phyloP scores from a whole-genome alignment of 2,329 filamentous ascomycete genomes.

The Talaromyces sp. region DNA sequence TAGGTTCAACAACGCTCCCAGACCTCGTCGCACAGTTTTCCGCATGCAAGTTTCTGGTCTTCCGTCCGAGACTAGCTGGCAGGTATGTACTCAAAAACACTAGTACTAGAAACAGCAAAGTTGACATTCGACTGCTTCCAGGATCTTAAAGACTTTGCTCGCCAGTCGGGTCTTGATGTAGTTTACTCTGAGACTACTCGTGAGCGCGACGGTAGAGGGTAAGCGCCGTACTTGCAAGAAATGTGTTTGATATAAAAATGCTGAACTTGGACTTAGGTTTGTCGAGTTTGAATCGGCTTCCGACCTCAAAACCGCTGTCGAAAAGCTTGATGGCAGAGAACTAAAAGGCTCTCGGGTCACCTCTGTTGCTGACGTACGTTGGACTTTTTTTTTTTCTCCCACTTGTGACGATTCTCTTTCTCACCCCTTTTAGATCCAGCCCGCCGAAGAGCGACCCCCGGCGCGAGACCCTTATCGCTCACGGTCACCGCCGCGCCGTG shows the following conservation, averaged over 20 bases:
- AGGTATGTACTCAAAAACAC: conserved; percentile 69
- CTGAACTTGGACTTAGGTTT: conserved; percentile 58
- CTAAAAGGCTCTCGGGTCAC: conserved; percentile 87
- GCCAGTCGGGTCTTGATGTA: conserved; percentile 92
- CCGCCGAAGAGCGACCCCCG: conserved; percentile 61
- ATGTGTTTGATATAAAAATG: conserved; percentile 14
- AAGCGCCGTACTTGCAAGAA: conserved; percentile 36
- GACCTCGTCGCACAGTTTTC: conserved; percentile 88
- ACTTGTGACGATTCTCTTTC: conserved; percentile 13
- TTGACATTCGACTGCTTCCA: conserved; percentile 68
- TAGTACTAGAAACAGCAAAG: background rate
- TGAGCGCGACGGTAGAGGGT: conserved; percentile 90
- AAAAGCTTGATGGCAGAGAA: conserved; percentile 88
- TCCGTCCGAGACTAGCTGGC: conserved; percentile 95
- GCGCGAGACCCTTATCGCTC: conserved; percentile 68
- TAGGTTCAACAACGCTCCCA: conserved; percentile 58
- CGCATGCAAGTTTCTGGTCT: conserved; percentile 98
- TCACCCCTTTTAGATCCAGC: conserved; percentile 57
- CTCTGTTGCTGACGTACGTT: conserved; percentile 79
- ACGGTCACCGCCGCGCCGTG: conserved; percentile 70
- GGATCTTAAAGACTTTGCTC: conserved; percentile 99
- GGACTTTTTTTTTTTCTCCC: background rate
- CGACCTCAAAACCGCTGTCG: conserved; percentile 84
- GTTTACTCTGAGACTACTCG: conserved; percentile 96
- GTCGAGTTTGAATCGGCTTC: conserved; percentile 94